Evolutionary conservation across 495 filamentous ascomycete genomes (phyloP), one percentile per base, ranked within the genome.

Genomic region (Xylaria bambusicola): DNA sequence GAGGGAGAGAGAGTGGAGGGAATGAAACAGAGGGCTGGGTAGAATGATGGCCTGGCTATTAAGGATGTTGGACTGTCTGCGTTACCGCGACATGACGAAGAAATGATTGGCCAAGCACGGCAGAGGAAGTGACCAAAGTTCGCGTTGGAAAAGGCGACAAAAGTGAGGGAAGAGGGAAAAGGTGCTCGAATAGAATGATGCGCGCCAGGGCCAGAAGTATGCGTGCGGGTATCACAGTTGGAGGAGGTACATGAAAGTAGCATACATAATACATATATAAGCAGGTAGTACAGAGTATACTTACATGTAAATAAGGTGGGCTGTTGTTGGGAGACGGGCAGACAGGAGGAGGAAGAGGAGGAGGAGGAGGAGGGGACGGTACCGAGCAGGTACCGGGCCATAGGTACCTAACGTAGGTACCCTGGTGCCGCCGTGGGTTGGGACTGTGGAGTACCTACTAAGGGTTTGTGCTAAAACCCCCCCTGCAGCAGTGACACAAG

Each of bases 401-500:
- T n/a, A n/a, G n/a, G n/a, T n/a, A n/a, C n/a, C n/a, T n/a, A n/a
- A n/a, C n/a, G n/a, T n/a, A n/a, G n/a, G n/a, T n/a, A n/a, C n/a
- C n/a, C n/a, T n/a, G n/a, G n/a, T n/a, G n/a, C n/a, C n/a, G 29
- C 10, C 5, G 36, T 38, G 36, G 36, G 12, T 38, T 38, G 13
- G 31, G 36, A 38, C 7, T 15, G 36, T 38, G 36, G 36, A 38
- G 24, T 18, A n/a, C n/a, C n/a, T n/a, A n/a, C n/a, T n/a, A 23
- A 26, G 36, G 52, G 26, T 53, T 40, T 33, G 35, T 24, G 51
- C 51, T 53, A 41, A 41, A 17, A 20, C 18, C 52, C 52, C 51
- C 26, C 52, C 38, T 54, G 52, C 52, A 44, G 52, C 36, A 54
- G 52, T 44, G 38, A 31, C 36, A 54, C 52, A 54, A 36, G 31